Evolutionary conservation across 805 yeast genomes (phyloP), one percentile per base, ranked within the genome.

Genomic region (Schizosaccharomyces lindneri): DNA sequence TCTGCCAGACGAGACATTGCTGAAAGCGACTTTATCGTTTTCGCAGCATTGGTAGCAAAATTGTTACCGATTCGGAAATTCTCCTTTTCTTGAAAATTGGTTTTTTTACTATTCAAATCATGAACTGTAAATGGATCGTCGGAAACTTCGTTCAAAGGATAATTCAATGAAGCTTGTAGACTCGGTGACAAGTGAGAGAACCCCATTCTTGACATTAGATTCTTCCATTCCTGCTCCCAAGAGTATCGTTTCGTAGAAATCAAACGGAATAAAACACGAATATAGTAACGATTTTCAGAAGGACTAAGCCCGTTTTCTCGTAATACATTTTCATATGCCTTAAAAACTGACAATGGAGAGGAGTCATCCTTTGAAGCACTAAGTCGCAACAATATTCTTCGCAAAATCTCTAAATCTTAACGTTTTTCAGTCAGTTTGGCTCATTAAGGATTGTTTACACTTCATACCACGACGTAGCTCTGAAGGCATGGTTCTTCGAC

Each of bases 401-500:
- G 31, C 36, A 51, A 51, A 6, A 51, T 51, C 21, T 51, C 57
- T 17, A 51, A 51, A 15, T 51, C 57, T 51, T 17, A 9, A 29
- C 46, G 15, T 36, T 19, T 21, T 9, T 11, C 21, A 32, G 59
- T 55, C 6, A 29, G 41, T 19, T 19, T 24, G 3, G n/a, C 13
- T 9, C 17, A 55, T 19, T 21, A 55, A 9, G 13, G 6, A 29
- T 21, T 55, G 19, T 29, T 55, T 55, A 32, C 31, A 31, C 19
- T 32, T 55, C 59, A 55, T 55, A 55, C 59, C 59, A 46, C 51
- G 51, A 46, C 51, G 51, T 24, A 46, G 17, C 36, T 55, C 59
- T 29, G 15, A n/a, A 19, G 21, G 17, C 41, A 32, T 24, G 41
- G 21, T 32, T 55, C 29, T 3, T 55, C 59, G 59, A 55, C 59